Conservation (phyloP, 352 stramenopile species). For the Globisporangium apiculatum region DNA sequence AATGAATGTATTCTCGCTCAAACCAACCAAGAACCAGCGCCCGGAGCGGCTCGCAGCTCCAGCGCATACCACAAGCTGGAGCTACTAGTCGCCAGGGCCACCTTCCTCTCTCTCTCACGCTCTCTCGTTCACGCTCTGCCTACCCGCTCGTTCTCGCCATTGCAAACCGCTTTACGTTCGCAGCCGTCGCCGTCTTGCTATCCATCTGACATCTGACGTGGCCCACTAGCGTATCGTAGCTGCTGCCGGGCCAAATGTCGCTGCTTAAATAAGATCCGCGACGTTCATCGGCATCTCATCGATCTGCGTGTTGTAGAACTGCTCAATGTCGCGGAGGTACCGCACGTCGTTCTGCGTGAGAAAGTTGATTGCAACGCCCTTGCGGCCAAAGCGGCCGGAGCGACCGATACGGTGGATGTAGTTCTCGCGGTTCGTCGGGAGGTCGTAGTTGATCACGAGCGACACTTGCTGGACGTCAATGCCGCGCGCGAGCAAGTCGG, state of each 20-base stretch:
- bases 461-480: conserved; percentile 99
- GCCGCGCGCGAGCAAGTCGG: conserved; percentile 97
- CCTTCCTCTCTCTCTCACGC: conserved; percentile 22
- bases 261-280: conserved; percentile 96
- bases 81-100: background rate
- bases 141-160: background rate
- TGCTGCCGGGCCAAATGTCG: too few relatives aligned
- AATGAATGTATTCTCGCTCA: conserved; percentile 15
- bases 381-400: conserved; percentile 98
- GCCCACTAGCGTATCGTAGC: too few relatives aligned
- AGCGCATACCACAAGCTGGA: background rate
- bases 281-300: conserved; percentile 99
- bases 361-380: conserved; percentile 99
- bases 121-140: conserved; percentile 22
- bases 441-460: conserved; percentile 99
- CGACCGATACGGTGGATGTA: conserved; percentile 99
- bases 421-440: conserved; percentile 99
- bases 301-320: conserved; percentile 99
- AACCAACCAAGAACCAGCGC: conserved; percentile 6
- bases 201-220: too few relatives aligned
- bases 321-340: conserved; percentile 99
- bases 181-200: background rate
- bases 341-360: conserved; percentile 97
- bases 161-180: background rate
- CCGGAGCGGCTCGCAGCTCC: background rate